Base-by-base conservation (phyloP, 169 alveolate genomes). In the Theileria sp. region DNA sequence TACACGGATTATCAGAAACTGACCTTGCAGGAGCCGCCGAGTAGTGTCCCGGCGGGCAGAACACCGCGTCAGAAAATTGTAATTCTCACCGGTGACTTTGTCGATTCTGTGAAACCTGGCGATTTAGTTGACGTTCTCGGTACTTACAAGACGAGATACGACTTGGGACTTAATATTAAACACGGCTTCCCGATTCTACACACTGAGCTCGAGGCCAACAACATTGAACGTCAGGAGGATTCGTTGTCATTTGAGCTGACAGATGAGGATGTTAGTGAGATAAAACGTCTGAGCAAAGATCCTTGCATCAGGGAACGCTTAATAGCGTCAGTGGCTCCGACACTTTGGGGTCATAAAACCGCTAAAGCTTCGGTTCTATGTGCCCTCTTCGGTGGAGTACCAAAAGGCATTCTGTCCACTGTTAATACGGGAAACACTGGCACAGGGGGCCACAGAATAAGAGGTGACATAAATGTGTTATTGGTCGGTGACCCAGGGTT, bases 41-140 rank as follows among this genome's bases (percentile, higher is more conserved):
- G 97, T 38, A 88, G 96, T 61, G 99, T 97, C n/a, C 98, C 98
- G 12, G 98, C 99, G 19, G 99, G 99, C 15, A 88, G 99, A 77
- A 98, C 98, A 19, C 99, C 99, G n/a, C 93, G 99, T 64, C 96
- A 97, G 86, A 95, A 98, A 60, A 98, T 97, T 81, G 98, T 97
- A 1, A 91, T 97, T 32, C 94, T 98, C 12, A 89, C 95, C 12
- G 99, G 98, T 56, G 99, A 98, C 87, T 86, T 96, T 74, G 99
- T 98, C 5, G 99, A 98, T 87, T 81, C 93, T 15, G 98, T 98
- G 25, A 92, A 98, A 54, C 99, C 99, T 19, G 99, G 99, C n/a
- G 99, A 98, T 84, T 98, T 96, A 80, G 98, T 98, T 28, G 98
- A 96, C 80, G 93, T 97, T 0, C 92, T 98, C 26, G 99, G 99